Evolutionary conservation across 2,329 filamentous ascomycete genomes (phyloP).

Genomic region (Talaromyces sp.): DNA sequence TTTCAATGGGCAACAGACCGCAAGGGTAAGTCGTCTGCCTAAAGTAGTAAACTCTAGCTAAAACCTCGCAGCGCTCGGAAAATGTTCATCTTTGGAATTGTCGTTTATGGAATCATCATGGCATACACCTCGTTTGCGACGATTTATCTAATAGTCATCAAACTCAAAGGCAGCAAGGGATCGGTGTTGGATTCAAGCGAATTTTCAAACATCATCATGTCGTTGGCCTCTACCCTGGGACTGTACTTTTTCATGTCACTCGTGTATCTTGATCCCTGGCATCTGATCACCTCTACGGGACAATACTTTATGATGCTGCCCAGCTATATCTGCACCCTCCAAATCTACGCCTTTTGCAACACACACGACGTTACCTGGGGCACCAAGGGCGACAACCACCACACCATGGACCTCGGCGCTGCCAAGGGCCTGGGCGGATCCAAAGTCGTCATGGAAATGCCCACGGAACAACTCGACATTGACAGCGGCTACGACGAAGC

Average conservation of each 20-base stretch:
- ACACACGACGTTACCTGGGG: conserved; percentile 99
- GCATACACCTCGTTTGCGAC: conserved; percentile 85
- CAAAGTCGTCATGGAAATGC: conserved; percentile 95
- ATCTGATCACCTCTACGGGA: conserved; percentile 88
- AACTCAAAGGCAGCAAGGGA: conserved; percentile 52
- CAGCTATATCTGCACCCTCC: conserved; percentile 91
- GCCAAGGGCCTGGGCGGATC: conserved; percentile 71
- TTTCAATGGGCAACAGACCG: conserved; percentile 91
- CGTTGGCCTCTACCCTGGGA: conserved; percentile 80
- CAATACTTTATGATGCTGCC: conserved; percentile 94
- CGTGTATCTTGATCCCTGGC: conserved; percentile 96
- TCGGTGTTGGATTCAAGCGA: conserved; percentile 74
- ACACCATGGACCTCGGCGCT: conserved; percentile 85
- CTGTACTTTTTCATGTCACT: conserved; percentile 96
- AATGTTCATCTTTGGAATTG: conserved; percentile 81
- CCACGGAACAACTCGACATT: conserved; percentile 94
- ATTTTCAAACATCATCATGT: conserved; percentile 92
- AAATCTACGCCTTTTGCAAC: conserved; percentile 99
- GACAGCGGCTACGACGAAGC: conserved; percentile 97
- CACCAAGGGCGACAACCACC: conserved; percentile 95
- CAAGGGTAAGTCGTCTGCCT: conserved; percentile 63
- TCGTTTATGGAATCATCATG: conserved; percentile 94
- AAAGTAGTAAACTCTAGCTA: neutral
- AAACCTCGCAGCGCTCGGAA: conserved; percentile 62
- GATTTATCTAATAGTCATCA: conserved; percentile 82